These are phyloP conservation scores for Ascochyta rabiei DNA, from an alignment of 2,329 filamentous ascomycete species.

Conservation along the genomic window DNA sequence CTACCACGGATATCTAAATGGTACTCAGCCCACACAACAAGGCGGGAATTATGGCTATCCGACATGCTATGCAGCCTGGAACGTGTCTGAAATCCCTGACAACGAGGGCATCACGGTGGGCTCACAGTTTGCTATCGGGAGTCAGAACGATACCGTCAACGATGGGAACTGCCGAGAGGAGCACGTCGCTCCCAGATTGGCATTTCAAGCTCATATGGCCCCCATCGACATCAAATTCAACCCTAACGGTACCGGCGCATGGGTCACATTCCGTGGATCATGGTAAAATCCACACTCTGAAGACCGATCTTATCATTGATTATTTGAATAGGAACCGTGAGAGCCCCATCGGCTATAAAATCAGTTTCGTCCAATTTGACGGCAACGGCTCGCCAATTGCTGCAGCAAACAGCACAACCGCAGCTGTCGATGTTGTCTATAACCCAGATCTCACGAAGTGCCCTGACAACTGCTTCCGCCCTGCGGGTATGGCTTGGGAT, in stretches of 20 bases:
- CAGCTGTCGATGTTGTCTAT: slow-evolving; percentile 60
- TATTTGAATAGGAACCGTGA: slow-evolving; percentile 50
- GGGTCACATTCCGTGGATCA: slow-evolving; percentile 73
- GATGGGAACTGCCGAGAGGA: slow-evolving; percentile 54
- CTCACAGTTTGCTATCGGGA: slow-evolving; percentile 57
- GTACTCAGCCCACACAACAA: slow-evolving; percentile 50
- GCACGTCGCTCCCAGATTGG: slow-evolving; percentile 57
- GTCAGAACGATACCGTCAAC: slow-evolving; percentile 54
- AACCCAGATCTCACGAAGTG: slow-evolving; percentile 62
- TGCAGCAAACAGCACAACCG: slow-evolving; percentile 53
- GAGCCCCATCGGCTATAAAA: slow-evolving; percentile 58
- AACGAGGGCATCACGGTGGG: slow-evolving; percentile 54
- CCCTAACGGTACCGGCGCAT: slow-evolving; percentile 62
- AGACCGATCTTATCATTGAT: neutral
- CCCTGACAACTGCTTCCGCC: slow-evolving; percentile 65
- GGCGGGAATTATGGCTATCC: slow-evolving; percentile 73
- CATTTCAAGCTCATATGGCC: slow-evolving; percentile 70
- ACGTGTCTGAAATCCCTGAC: slow-evolving; percentile 57
- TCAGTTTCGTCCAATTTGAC: slow-evolving; percentile 55
- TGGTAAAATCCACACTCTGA: slow-evolving; percentile 55
- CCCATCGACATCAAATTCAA: slow-evolving; percentile 75
- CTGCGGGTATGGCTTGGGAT: slow-evolving; percentile 63
- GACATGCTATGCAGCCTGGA: slow-evolving; percentile 71
- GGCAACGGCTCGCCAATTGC: slow-evolving; percentile 54
- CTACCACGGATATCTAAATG: slow-evolving; percentile 68